Base-by-base conservation (phyloP, 208 protist species). In the Trypanosoma scelopori region DNA sequence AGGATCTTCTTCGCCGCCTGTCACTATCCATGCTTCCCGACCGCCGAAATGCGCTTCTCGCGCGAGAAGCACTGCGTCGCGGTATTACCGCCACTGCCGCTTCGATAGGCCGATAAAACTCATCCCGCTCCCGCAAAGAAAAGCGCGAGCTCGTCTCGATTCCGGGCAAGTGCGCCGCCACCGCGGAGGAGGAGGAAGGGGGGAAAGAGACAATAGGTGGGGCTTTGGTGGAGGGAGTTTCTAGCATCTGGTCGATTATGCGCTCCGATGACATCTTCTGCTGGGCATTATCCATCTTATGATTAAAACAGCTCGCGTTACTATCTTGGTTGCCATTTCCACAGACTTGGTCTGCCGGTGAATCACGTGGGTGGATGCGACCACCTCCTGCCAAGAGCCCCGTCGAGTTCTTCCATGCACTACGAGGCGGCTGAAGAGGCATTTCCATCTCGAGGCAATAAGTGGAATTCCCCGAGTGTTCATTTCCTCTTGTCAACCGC, bases 31-130 rank as follows among this genome's bases (percentile, higher is more conserved):
- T 16, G 39, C 67, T 65, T 7, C 18, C 46, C 30, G 67, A 59
- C 27, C 67, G 15, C 16, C 49, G 6, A 13, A 52, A 49, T 23
- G 25, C 5, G 16, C 23, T 28, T 25, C 49, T 65, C 16, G 15
- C 32, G 13, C 20, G 7, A 43, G 63, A 60, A 22, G 51, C 27
- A 16, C 43, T 61, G 41, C 30, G 55, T 37, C 67, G 55, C 51
- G 57, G 67, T 30, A 65, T 37, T 11, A 49, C 56, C 9, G 57
- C 35, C 23, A 72, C 67, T 25, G 53, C 28, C 9, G 56, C 67
- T 28, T 65, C 57, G 48, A 72, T 72, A 37, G 67, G 67, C 5
- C 67, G 49, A 58, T 72, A 72, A 27, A 58, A 59, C 45, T 41
- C 49, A 12, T 70, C 64, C 11, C 5, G 23, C 4, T 62, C 45